These are phyloP conservation scores for Agaricales sp. DNA, from an alignment of 1,284 basidiomycete species.

Conservation along the genomic window DNA sequence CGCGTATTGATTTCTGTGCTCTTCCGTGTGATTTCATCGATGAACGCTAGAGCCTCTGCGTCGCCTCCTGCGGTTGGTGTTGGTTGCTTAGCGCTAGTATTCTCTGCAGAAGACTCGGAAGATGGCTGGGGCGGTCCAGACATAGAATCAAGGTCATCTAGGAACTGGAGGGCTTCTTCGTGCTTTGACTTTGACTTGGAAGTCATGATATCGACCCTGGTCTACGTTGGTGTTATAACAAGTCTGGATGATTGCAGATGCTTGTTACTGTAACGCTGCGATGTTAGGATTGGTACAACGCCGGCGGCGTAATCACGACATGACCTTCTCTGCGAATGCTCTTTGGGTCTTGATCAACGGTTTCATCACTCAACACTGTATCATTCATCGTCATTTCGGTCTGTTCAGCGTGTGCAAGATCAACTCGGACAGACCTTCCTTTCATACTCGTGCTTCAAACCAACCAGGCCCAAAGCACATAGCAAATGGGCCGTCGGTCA, in stretches of 20 bases:
- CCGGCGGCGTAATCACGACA: too few species aligned
- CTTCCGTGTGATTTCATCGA: slow-evolving; percentile 92
- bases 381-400: too few species aligned
- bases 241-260: background rate
- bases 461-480: too few species aligned
- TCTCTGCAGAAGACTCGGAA: slow-evolving; percentile 14
- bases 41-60: slow-evolving; percentile 82
- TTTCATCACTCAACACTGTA: too few species aligned
- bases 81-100: slow-evolving; percentile 10
- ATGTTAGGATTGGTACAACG: too few species aligned
- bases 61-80: slow-evolving; percentile 40
- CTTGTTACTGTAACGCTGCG: background rate
- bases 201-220: slow-evolving; percentile 24
- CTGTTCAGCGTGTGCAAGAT: too few species aligned
- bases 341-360: too few species aligned
- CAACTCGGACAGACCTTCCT: too few species aligned
- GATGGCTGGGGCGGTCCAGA: slow-evolving; percentile 23
- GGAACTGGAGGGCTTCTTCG: slow-evolving; percentile 81
- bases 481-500: too few species aligned
- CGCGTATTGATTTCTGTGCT: slow-evolving; percentile 68
- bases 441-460: too few species aligned
- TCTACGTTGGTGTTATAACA: slow-evolving; percentile 2
- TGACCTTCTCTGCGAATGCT: too few species aligned
- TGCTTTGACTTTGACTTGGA: slow-evolving; percentile 73
- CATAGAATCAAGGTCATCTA: slow-evolving; percentile 83